These are phyloP conservation scores for Uromyces viciae-fabae DNA, from an alignment of 1,284 basidiomycete species.

Conservation along the genomic window DNA sequence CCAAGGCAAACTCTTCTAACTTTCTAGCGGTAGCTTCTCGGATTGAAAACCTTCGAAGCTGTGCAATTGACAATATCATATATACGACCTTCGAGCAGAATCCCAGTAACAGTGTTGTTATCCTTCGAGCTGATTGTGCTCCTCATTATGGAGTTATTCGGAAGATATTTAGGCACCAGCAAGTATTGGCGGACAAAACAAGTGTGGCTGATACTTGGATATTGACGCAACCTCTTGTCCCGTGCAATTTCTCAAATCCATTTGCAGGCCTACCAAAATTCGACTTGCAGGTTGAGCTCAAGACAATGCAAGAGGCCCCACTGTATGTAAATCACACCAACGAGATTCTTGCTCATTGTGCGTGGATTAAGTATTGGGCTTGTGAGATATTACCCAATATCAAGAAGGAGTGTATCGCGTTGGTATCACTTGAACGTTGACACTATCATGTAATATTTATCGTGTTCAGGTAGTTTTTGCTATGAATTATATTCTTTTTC, in stretches of 20 bases:
- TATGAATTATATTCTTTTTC: too few species aligned
- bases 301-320: neutral
- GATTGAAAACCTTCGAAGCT: neutral
- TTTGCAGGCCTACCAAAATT: conserved; percentile 26
- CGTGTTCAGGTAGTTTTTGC: too few species aligned
- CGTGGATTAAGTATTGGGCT: conserved; percentile 26
- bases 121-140: neutral
- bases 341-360: conserved; percentile 28
- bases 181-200: neutral
- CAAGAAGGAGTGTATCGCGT: neutral
- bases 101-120: conserved; percentile 25
- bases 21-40: neutral
- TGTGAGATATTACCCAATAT: conserved; percentile 1
- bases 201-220: conserved; percentile 4
- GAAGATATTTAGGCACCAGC: conserved; percentile 10
- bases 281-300: conserved; percentile 3
- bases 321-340: neutral
- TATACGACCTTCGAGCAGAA: conserved; percentile 8
- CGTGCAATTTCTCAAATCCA: conserved; percentile 2
- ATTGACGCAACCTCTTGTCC: conserved; percentile 9
- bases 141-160: conserved; percentile 3
- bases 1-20: neutral
- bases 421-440: conserved; percentile 2
- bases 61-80: neutral
- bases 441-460: too few species aligned